Evolutionary conservation across 768 basidiomycete genomes (phyloP), one percentile per base, ranked within the genome.

Genomic region (Tephrocybe sp.): DNA sequence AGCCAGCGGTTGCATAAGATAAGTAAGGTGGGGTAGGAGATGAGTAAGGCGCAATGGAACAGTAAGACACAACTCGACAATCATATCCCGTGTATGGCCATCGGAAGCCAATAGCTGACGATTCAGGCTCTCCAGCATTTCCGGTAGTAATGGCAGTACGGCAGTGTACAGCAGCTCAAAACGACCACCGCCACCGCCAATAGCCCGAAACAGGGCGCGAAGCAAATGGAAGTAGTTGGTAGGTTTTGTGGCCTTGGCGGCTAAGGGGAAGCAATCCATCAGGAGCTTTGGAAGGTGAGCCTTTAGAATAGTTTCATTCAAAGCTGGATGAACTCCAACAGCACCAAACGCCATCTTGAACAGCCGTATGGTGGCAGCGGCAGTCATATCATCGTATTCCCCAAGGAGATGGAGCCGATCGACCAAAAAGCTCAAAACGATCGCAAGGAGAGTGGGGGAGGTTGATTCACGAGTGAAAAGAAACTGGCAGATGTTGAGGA

Each of bases 321-420:
- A 68, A 18, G 64, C 63, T 18, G 93, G 85, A 65, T 80, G 84
- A 42, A 79, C 60, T 11, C 84, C 82, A 45, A 97, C 91, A 4
- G 95, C 91, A 49, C 79, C 76, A 67, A 98, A 99, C 12, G 93
- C 86, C 80, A 97, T 87, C 72, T 97, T 98, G 81, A 92, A 97
- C 39, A 97, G 72, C 43, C 92, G 83, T 53, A 99, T 87, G 9
- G 89, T 88, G 11, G 93, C 82, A 0, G 86, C 84, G 1, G 92
- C 89, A 16, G 83, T 83, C 54, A 82, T 75, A 57, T 91, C 88
- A 55, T 92, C 87, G 60, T 86, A 81, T 54, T 93, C 88, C 27
- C 94, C 95, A 4, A 99, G 78, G 33, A 84, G 68, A 15, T 85
- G 87, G 13, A 99, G 79, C 29, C 86, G 80, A 19, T 84, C 83